Evolutionary conservation across 306 rosid species (phyloP).

Genomic region (Canavalia ensiformis): DNA sequence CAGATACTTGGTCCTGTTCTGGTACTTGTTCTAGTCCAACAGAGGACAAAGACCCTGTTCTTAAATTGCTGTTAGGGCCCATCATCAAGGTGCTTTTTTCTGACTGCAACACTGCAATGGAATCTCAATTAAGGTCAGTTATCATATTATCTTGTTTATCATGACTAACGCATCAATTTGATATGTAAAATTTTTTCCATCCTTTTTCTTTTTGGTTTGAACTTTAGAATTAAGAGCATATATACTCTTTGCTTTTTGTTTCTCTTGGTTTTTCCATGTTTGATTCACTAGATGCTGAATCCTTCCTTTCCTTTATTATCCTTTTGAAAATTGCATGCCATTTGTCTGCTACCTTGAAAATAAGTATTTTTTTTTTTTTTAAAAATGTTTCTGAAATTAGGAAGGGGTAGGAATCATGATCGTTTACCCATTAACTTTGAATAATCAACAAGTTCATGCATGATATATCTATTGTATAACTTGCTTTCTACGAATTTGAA

Average conservation of each 20-base stretch:
- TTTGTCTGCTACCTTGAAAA: slow-evolving; percentile 26
- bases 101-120: slow-evolving; percentile 55
- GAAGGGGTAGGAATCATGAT: slow-evolving; percentile 2
- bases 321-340: slow-evolving; percentile 9
- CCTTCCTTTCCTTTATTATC: not conserved
- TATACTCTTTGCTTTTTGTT: slow-evolving; percentile 13
- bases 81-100: slow-evolving; percentile 80
- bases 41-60: slow-evolving; percentile 49
- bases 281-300: slow-evolving; percentile 22
- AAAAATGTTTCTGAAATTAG: not conserved
- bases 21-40: slow-evolving; percentile 58
- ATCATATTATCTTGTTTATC: slow-evolving; percentile 17
- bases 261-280: slow-evolving; percentile 10
- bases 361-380: not conserved
- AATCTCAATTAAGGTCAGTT: slow-evolving; percentile 76
- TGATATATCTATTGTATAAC: not conserved
- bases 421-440: not conserved
- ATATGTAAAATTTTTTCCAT: not conserved
- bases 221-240: slow-evolving; percentile 21
- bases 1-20: slow-evolving; percentile 77
- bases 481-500: slow-evolving; percentile 15
- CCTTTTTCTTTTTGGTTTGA: slow-evolving; percentile 2
- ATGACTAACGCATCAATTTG: slow-evolving; percentile 3
- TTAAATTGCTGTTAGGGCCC: slow-evolving; percentile 67
- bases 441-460: slow-evolving; percentile 7